Evolutionary conservation across 2,329 filamentous ascomycete species (phyloP), one percentile per base, ranked within the genome.

Genomic region (Torrubiella hemipterigena): DNA sequence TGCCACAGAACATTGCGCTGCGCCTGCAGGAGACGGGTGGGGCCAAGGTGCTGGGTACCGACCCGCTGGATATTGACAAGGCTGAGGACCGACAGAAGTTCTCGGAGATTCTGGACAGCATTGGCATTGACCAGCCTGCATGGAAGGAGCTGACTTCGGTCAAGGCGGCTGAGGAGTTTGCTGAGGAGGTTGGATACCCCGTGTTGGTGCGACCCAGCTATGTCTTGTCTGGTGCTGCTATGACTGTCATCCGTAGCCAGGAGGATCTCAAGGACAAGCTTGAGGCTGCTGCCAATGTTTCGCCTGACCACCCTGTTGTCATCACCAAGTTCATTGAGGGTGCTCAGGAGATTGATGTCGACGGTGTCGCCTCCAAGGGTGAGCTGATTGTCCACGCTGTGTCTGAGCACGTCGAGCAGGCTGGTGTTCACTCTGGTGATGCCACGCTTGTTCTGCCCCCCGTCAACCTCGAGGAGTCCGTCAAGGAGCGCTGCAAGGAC

Each of bases 311-410:
- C 61, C 91, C 91, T 3, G 91, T 98, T 24, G 91, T 98, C 34
- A 96, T 98, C 55, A 93, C 80, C 50, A 93, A 96, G 62, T 96
- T 93, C 66, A 96, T 98, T 40, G 86, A 96, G 59, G 87, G 86
- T 33, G 91, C 91, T 6, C 69, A 93, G 61, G 91, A 98, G 58
- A 94, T 98, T 37, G 91, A 98, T 47, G 84, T 94, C 40, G 91
- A 98, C 48, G 89, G 79, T 53, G 91, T 98, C 38, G 86, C 81
- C 23, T 83, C 81, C 24, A 66, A 81, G 45, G 91, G 91, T 44
- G 78, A 91, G 44, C 73, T 98, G 21, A 69, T 98, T 37, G 56
- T 96, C 31, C 91, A 98, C 53, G 89, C 91, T 34, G 76, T 98
- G 47, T 87, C 80, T 50, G 89, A 96, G 65, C 91, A 98, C 65